These are phyloP conservation scores for Angomonas ambiguus DNA, from an alignment of 208 protist species.

Conservation along the genomic window DNA sequence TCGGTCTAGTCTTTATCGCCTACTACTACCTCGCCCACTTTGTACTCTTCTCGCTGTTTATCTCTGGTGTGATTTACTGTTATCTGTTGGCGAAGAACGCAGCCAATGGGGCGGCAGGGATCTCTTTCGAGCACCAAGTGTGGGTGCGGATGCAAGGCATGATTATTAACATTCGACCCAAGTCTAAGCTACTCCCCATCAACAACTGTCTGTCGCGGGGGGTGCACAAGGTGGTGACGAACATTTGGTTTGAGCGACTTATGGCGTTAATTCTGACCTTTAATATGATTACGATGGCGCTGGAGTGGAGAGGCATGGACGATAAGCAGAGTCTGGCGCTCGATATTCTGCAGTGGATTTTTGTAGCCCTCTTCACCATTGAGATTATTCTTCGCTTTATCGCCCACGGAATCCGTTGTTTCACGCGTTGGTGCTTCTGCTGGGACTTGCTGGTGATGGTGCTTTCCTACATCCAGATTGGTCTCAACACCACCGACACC, in stretches of 20 bases:
- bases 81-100: constrained; percentile 77
- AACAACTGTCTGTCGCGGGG: constrained; percentile 45
- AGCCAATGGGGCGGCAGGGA: constrained; percentile 44
- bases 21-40: constrained; percentile 90
- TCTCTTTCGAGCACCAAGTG: constrained; percentile 71
- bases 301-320: constrained; percentile 79
- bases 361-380: constrained; percentile 79
- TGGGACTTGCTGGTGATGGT: constrained; percentile 78
- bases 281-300: constrained; percentile 86
- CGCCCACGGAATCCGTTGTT: constrained; percentile 75
- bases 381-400: constrained; percentile 76
- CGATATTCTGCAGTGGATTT: constrained; percentile 77
- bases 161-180: constrained; percentile 56
- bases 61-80: constrained; percentile 84
- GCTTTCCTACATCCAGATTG: constrained; percentile 81
- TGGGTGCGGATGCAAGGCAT: constrained; percentile 79
- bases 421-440: constrained; percentile 73
- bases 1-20: constrained; percentile 84
- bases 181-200: constrained; percentile 50
- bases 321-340: constrained; percentile 38
- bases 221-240: constrained; percentile 51
- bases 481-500: constrained; percentile 36
- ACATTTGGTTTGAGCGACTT: constrained; percentile 53
- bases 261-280: constrained; percentile 63
- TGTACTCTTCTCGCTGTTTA: constrained; percentile 88